A percentile compares a stretch with the other conserved stretches of the same genome.
These are phyloP conservation scores for Dicorynia guianensis DNA, from an alignment of 306 rosid genomes.

Conservation along the genomic window DNA sequence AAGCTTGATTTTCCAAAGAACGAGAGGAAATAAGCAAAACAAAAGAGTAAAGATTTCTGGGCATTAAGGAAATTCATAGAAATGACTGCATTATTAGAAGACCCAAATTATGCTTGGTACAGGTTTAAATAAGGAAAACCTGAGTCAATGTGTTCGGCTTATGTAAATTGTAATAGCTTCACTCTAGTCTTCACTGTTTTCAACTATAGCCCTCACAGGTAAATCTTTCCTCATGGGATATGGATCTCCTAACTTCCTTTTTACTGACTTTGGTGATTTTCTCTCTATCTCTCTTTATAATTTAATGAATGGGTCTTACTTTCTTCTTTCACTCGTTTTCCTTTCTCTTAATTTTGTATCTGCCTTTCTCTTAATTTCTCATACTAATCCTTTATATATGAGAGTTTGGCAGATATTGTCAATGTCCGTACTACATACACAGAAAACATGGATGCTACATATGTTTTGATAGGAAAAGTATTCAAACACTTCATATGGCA, in stretches of 20 bases:
- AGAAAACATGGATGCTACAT: slow-evolving; percentile 3
- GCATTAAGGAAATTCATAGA: slow-evolving; percentile 15
- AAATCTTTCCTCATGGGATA: slow-evolving; percentile 22
- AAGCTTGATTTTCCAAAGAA: too few species aligned
- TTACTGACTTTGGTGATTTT: too few species aligned
- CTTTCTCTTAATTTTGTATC: too few species aligned
- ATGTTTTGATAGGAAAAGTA: slow-evolving; percentile 10
- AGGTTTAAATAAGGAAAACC: not conserved
- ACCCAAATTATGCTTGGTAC: not conserved
- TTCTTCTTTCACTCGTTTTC: too few species aligned
- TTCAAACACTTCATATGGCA: slow-evolving; percentile 1
- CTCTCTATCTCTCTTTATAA: too few species aligned
- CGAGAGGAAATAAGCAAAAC: not conserved
- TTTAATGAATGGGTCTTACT: too few species aligned
- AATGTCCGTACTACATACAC: slow-evolving; percentile 12
- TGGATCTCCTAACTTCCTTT: too few species aligned
- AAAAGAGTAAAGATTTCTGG: not conserved
- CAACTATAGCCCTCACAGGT: not conserved
- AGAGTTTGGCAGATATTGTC: not conserved
- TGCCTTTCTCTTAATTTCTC: too few species aligned
- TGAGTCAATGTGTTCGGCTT: not conserved
- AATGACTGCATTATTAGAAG: not conserved
- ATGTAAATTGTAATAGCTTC: not conserved
- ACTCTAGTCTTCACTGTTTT: not conserved
- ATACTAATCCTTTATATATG: too few species aligned